Evolutionary conservation across 148 eudicot genomes (phyloP).

Genomic region (Salicornia ramosissima): DNA sequence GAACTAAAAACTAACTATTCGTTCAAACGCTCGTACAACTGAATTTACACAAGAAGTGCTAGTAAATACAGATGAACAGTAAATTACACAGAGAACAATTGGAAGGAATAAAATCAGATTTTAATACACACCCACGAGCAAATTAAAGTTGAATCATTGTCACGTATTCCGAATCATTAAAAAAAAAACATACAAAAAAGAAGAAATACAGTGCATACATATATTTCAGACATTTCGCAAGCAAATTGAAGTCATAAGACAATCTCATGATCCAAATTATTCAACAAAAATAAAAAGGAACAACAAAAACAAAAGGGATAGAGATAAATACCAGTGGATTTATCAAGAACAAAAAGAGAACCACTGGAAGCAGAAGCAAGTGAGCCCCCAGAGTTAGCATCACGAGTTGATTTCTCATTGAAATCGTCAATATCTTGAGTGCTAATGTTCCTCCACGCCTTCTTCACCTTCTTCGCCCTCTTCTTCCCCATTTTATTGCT

Average conservation of each 20-base stretch:
- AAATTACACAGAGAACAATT: too few species aligned
- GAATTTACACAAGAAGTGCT: too few species aligned
- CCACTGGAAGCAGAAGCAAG: conserved; percentile 60
- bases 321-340: conserved; percentile 47
- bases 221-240: too few species aligned
- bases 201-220: too few species aligned
- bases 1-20: too few species aligned
- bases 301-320: neutral
- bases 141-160: neutral
- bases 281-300: neutral
- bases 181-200: too few species aligned
- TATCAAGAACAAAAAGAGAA: conserved; percentile 62
- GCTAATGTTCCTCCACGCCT: conserved; percentile 86
- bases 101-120: too few species aligned
- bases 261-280: neutral
- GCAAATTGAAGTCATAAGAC: neutral
- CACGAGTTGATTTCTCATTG: conserved; percentile 71
- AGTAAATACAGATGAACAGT: too few species aligned
- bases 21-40: too few species aligned
- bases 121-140: neutral
- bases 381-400: conserved; percentile 87
- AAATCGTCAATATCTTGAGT: conserved; percentile 65
- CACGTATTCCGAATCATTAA: too few species aligned
- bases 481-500: conserved; percentile 74
- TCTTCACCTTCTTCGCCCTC: conserved; percentile 79